Evolutionary conservation across 805 yeast genomes (phyloP).

Genomic region (Tetrapisispora arboricola): DNA sequence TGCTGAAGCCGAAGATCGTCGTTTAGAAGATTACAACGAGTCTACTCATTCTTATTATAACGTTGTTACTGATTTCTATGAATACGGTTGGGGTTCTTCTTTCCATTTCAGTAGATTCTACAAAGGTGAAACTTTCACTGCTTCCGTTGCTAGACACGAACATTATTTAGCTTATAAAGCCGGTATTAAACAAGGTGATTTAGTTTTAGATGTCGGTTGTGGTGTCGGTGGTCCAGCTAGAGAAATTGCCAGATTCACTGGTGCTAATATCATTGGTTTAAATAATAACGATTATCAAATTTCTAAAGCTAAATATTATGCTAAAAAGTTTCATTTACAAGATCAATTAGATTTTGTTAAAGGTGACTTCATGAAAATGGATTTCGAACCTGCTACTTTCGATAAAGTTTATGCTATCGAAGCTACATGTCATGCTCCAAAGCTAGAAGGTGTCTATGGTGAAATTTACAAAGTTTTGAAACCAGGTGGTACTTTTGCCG

Average conservation of each 20-base stretch:
- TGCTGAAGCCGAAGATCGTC: constrained; percentile 53
- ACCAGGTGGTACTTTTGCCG: constrained; percentile 97
- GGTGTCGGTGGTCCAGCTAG: constrained; percentile 99
- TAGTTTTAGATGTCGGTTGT: constrained; percentile 95
- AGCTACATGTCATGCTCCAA: constrained; percentile 98
- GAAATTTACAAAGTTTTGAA: constrained; percentile 92
- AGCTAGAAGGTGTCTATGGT: constrained; percentile 86
- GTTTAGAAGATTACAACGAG: constrained; percentile 80
- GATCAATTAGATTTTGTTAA: constrained; percentile 77
- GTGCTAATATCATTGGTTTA: constrained; percentile 75
- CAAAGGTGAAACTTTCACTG: constrained; percentile 85
- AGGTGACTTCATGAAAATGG: constrained; percentile 99
- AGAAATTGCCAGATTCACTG: constrained; percentile 87
- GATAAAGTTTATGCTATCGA: constrained; percentile 98
- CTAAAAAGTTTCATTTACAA: constrained; percentile 52
- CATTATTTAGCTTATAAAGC: constrained; percentile 86
- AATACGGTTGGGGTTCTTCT: constrained; percentile 98
- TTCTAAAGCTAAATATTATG: constrained; percentile 78
- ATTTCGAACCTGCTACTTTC: constrained; percentile 77
- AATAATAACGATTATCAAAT: constrained; percentile 97
- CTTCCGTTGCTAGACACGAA: constrained; percentile 95
- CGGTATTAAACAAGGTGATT: constrained; percentile 67
- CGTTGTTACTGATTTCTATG: constrained; percentile 95
- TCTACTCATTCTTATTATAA: constrained; percentile 93
- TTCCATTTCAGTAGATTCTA: constrained; percentile 95